Conservation (phyloP, 371 early-diverging fungal species). For the Rhizopus delemar region DNA sequence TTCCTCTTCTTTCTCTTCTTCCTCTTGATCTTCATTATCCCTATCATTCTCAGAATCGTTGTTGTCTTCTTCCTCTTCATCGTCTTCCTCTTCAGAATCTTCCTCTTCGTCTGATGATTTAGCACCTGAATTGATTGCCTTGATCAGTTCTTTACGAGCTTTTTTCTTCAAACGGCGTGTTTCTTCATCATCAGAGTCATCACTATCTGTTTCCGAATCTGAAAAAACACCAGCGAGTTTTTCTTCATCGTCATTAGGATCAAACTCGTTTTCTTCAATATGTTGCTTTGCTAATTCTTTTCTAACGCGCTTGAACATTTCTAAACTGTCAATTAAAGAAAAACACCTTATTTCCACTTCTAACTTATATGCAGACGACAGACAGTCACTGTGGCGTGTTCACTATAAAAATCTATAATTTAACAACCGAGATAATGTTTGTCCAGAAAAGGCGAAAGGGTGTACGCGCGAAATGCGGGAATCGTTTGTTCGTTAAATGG, state of each 20-base stretch:
- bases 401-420: background rate
- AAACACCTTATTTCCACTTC: background rate
- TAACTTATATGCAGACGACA: background rate
- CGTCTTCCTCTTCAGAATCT: conserved; percentile 13
- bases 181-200: conserved; percentile 31
- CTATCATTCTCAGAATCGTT: background rate
- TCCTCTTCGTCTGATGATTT: conserved; percentile 12
- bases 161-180: conserved; percentile 20
- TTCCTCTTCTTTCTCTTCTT: conserved; percentile 18
- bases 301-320: conserved; percentile 44
- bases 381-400: background rate
- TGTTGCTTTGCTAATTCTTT: conserved; percentile 44
- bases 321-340: conserved; percentile 1
- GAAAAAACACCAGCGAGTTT: conserved; percentile 35
- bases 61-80: conserved; percentile 12
- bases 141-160: conserved; percentile 21
- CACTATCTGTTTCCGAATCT: conserved; percentile 23
- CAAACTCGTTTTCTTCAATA: conserved; percentile 34
- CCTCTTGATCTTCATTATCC: conserved; percentile 14
- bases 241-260: conserved; percentile 29
- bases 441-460: too few species aligned
- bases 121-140: conserved; percentile 14
- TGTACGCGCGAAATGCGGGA: too few species aligned
- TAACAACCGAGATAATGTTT: too few species aligned
- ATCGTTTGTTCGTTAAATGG: too few species aligned